Base-by-base conservation (phyloP, 192 early-diverging fungal genomes). In the Coemansia sp. region DNA sequence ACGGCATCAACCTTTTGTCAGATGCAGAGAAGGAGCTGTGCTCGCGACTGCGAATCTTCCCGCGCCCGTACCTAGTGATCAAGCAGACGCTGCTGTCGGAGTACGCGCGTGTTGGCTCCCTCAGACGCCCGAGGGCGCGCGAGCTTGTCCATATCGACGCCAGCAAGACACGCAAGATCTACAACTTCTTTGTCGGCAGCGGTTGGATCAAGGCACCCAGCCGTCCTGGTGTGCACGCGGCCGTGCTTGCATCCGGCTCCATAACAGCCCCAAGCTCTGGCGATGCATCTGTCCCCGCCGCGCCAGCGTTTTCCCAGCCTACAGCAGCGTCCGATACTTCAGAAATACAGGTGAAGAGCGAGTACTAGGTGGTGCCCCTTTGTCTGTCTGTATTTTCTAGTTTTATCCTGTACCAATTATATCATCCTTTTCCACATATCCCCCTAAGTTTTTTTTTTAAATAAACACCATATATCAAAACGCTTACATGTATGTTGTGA, bases 81-180 rank as follows among this genome's bases (percentile, higher is more conserved):
- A 99, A 99, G 75, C 95, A 96, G 46, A 87, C 90, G 6, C 82
- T 97, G 49, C 76, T 99, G 35, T 85, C 88, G 28, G 93, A 95
- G 64, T 94, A 93, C 69, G 91, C 89, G 7, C 86, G 85, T 21
- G 82, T 76, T 9, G 94, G 94, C 8, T 59, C 52, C 4, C 78
- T 99, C 63, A 84, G 86, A 53, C 84, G 92, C 51, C 84, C 90
- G 49, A 87, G 91, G 61, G 91, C 92, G 2, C 79, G 93, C n/a
- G 85, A 90, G 49, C 68, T 99, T 59, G 89, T 95, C 79, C 93
- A 92, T 77, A 95, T 98, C 61, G 97, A 99, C 73, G 91, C 90
- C 4, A 89, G 90, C 80, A 97, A 94, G 72, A 91, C 94, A 3
- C 85, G 84, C 70, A 75, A 84, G 68, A 87, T 99, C 9, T 96